A percentile compares a stretch with the other conserved stretches of the same genome.
Evolutionary conservation across 2,329 filamentous ascomycete species (phyloP).

Genomic region (Arachnomyces sp.): DNA sequence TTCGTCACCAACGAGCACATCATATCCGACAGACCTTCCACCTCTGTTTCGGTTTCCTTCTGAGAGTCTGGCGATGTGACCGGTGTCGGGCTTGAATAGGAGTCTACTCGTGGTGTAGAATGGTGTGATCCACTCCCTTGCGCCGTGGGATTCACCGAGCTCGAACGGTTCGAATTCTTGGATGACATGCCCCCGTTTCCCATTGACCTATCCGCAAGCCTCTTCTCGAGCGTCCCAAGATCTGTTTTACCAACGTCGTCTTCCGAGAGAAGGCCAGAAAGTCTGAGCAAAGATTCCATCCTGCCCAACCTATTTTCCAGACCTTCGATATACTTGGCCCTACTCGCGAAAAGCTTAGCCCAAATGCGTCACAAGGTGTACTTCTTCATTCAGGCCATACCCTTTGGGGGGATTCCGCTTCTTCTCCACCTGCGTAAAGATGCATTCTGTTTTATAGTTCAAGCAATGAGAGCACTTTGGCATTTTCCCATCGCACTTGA

Average conservation of each 20-base stretch:
- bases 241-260: conserved; percentile 81
- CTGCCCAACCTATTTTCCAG: conserved; percentile 89
- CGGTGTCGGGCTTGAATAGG: conserved; percentile 43
- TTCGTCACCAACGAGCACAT: conserved; percentile 98
- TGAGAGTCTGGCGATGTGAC: conserved; percentile 46
- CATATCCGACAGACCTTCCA: conserved; percentile 88
- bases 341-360: conserved; percentile 27
- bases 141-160: conserved; percentile 22
- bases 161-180: conserved; percentile 24
- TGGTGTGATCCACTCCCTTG: conserved; percentile 30
- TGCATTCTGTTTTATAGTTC: conserved; percentile 96
- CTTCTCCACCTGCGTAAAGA: conserved; percentile 98
- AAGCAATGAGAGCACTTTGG: conserved; percentile 91
- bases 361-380: background rate
- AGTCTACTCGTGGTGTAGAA: conserved; percentile 40
- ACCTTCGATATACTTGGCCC: conserved; percentile 95
- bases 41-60: conserved; percentile 56
- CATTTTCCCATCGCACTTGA: conserved; percentile 95
- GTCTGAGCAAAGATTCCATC: conserved; percentile 83
- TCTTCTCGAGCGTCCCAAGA: conserved; percentile 77
- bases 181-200: conserved; percentile 29
- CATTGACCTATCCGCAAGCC: conserved; percentile 46
- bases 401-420: conserved; percentile 96
- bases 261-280: conserved; percentile 78
- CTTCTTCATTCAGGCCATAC: conserved; percentile 42